phyloP scores from a whole-genome alignment of 148 eudicot species.

The Cornus kousa region DNA sequence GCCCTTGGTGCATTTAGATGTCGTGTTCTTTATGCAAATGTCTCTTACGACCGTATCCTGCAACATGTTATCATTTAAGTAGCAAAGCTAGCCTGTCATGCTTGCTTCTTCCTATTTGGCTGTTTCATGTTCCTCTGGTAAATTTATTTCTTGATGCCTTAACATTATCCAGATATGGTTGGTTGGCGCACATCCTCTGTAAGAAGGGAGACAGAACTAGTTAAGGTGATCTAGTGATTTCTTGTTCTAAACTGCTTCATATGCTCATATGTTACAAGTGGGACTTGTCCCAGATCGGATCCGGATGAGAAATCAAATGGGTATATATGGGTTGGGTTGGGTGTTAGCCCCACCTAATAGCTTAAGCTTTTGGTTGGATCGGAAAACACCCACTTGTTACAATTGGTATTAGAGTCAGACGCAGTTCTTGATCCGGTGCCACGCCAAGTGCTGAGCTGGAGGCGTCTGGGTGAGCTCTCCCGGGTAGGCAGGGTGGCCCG shows the following conservation, averaged over 20 bases:
- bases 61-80: constrained; percentile 5
- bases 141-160: constrained; percentile 28
- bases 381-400: too few species aligned
- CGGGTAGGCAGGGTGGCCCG: too few species aligned
- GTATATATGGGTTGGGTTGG: too few species aligned
- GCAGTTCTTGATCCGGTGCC: too few species aligned
- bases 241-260: background rate
- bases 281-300: too few species aligned
- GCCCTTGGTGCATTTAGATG: constrained; percentile 84
- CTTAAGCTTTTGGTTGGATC: too few species aligned
- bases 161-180: constrained; percentile 75
- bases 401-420: too few species aligned
- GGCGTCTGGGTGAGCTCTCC: too few species aligned
- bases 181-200: constrained; percentile 98
- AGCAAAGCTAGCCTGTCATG: background rate
- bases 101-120: background rate
- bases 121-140: constrained; percentile 6
- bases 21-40: constrained; percentile 89
- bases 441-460: too few species aligned
- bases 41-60: constrained; percentile 95
- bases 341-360: too few species aligned
- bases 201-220: constrained; percentile 88
- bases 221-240: constrained; percentile 48
- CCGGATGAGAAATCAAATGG: too few species aligned
- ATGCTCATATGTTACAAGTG: background rate